Evolutionary conservation across 2,329 filamentous ascomycete species (phyloP).

Genomic region (Penicillium glabrum): DNA sequence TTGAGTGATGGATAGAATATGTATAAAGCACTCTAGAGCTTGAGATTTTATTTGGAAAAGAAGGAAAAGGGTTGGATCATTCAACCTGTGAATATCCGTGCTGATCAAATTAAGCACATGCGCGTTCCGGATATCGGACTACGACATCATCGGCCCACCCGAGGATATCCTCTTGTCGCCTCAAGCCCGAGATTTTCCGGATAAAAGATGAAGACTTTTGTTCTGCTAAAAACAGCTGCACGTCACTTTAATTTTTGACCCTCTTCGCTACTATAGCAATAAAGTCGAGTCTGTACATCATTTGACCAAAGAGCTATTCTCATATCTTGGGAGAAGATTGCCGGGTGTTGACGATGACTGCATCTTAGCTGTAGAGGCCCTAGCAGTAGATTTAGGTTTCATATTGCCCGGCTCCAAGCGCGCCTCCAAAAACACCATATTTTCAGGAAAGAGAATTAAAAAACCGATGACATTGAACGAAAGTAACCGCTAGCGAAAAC

Average conservation of each 20-base stretch:
- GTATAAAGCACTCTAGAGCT: background rate
- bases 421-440: no score
- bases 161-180: constrained; percentile 6
- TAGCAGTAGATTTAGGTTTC: no score
- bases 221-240: background rate
- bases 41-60: background rate
- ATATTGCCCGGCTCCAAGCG: no score
- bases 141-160: constrained; percentile 17
- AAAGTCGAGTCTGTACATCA: background rate
- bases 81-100: background rate
- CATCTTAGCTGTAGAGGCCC: no score
- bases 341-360: no score
- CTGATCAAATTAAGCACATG: constrained; percentile 15
- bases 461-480: no score
- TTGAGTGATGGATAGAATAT: background rate
- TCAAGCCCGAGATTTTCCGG: constrained; percentile 3
- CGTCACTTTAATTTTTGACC: background rate
- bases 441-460: no score
- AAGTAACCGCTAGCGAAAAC: no score
- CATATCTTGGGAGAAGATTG: no score
- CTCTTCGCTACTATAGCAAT: background rate
- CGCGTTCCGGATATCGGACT: constrained; percentile 18
- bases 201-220: background rate
- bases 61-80: background rate
- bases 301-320: no score